phyloP scores from a whole-genome alignment of 2,329 filamentous ascomycete species.

The Pestalotiopsis sp. region DNA sequence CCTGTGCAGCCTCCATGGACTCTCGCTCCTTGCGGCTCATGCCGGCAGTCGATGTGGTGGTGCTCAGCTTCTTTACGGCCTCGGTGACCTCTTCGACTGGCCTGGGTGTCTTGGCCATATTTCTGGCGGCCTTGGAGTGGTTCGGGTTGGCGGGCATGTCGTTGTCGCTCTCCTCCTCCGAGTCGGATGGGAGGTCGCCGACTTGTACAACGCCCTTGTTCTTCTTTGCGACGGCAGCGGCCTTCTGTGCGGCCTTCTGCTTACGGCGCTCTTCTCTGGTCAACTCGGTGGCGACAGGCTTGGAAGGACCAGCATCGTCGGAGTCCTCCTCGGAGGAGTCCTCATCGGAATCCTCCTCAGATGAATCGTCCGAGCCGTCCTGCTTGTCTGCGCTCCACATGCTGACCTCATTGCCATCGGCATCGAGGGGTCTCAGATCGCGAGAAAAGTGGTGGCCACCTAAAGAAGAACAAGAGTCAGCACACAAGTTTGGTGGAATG shows the following conservation, averaged over 20 bases:
- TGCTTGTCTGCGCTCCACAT: constrained; percentile 75
- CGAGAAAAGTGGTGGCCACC: constrained; percentile 96
- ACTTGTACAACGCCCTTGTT: constrained; percentile 74
- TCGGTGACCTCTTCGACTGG: constrained; percentile 54
- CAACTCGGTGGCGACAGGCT: constrained; percentile 51
- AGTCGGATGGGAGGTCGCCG: constrained; percentile 81
- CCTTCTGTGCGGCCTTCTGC: constrained; percentile 87
- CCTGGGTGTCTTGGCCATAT: constrained; percentile 52
- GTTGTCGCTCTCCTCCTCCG: constrained; percentile 56
- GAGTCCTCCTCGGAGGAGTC: constrained; percentile 53
- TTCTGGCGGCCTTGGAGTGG: constrained; percentile 75
- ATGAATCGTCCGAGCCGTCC: constrained; percentile 45
- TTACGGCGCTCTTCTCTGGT: constrained; percentile 88
- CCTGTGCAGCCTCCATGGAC: constrained; percentile 82
- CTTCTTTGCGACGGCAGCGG: constrained; percentile 80
- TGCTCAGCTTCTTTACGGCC: constrained; percentile 55
- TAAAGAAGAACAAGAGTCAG: constrained; percentile 36
- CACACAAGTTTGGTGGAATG: constrained; percentile 4
- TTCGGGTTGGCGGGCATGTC: constrained; percentile 88
- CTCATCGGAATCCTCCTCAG: constrained; percentile 55
- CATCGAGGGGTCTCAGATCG: constrained; percentile 84
- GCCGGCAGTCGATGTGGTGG: constrained; percentile 33
- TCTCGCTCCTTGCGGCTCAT: constrained; percentile 63
- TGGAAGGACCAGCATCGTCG: constrained; percentile 49
- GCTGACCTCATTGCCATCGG: constrained; percentile 84